Evolutionary conservation across 2,329 filamentous ascomycete species (phyloP), one percentile per base, ranked within the genome.

Genomic region (Fusarium cyanostomum): DNA sequence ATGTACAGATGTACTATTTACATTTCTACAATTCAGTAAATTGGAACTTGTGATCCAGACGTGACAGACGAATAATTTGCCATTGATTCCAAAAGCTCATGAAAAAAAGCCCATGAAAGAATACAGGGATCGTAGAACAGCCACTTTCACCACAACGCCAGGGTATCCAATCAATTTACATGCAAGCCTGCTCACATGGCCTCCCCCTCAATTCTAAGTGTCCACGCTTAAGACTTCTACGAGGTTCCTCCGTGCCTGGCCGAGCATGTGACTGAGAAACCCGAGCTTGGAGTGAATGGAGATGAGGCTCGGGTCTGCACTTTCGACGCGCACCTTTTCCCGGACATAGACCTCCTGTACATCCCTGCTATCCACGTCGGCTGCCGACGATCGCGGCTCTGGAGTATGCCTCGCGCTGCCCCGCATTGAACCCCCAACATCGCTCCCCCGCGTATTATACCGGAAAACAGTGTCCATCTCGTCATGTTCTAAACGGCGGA

Each of bases 271-370:
- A 62, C 90, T 89, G 55, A 97, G 78, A 5, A 91, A 92, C 27
- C 84, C 87, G 67, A 97, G 80, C 78, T 97, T 97, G 6, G 92
- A 90, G 74, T 92, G 89, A 30, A 95, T 82, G 31, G 91, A 90
- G 74, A 97, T 88, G 64, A 97, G 74, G 68, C 88, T 94, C 1
- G 94, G 94, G 75, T 98, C 94, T 52, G 93, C 92, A 70, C 88
- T 94, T 76, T 97, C 94, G 2, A 97, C 89, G 35, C 91, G 84
- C 5, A 97, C 86, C 79, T 97, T 97, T 75, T 97, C 94, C 67
- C 89, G 88, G 41, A 98, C 94, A 64, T 87, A 89, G 3, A 97
- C 93, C 60, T 95, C 88, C 3, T 77, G 74, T 28, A 75, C 60
- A 31, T 72, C 70, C 37, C 50, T 61, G 26, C 37, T 56, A 13